Evolutionary conservation across 805 yeast species (phyloP).

Genomic region (Barnettozyma wickerhamii): DNA sequence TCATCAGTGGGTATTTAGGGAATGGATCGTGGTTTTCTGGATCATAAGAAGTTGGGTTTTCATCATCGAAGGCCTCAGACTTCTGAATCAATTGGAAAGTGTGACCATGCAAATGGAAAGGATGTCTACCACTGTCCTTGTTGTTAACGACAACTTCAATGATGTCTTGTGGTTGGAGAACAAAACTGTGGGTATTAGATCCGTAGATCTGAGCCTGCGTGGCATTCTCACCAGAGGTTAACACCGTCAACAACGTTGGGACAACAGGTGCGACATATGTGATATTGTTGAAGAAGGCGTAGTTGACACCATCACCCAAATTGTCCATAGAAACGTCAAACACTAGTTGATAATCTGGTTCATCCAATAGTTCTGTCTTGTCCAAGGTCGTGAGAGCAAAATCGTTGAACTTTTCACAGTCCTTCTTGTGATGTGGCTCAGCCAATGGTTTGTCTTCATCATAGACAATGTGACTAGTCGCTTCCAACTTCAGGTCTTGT

Average conservation of each 20-base stretch:
- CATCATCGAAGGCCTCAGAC: constrained; percentile 47
- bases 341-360: constrained; percentile 58
- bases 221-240: constrained; percentile 56
- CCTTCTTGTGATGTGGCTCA: constrained; percentile 15
- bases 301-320: constrained; percentile 68
- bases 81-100: constrained; percentile 56
- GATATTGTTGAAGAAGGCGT: constrained; percentile 70
- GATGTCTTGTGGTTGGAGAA: constrained; percentile 56
- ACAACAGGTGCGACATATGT: constrained; percentile 64
- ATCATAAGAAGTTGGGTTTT: constrained; percentile 51
- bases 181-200: constrained; percentile 58
- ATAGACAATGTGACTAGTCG: constrained; percentile 55
- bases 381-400: constrained; percentile 38
- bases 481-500: constrained; percentile 45
- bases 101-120: constrained; percentile 77
- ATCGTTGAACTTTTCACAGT: constrained; percentile 27
- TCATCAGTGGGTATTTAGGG: constrained; percentile 55
- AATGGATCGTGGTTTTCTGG: constrained; percentile 37
- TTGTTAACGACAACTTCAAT: constrained; percentile 76
- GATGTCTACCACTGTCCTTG: constrained; percentile 71
- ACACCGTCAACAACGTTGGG: constrained; percentile 62
- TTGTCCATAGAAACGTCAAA: constrained; percentile 62
- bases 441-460: constrained; percentile 32
- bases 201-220: constrained; percentile 66
- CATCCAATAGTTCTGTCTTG: constrained; percentile 43